Conservation (phyloP, 2,329 filamentous ascomycete species). For the Chalaropsis ovoidea region DNA sequence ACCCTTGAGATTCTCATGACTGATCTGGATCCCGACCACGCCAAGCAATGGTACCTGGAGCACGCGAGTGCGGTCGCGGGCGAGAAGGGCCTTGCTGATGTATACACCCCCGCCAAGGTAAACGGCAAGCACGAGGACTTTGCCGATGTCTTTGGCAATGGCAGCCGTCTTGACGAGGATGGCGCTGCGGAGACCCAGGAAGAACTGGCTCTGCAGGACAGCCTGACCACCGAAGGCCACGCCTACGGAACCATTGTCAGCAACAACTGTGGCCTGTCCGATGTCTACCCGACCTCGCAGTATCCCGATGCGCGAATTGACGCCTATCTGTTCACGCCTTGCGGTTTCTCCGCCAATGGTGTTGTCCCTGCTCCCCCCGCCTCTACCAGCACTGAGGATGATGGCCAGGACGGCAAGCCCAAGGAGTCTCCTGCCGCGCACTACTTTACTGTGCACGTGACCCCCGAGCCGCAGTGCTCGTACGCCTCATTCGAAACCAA, state of each 20-base stretch:
- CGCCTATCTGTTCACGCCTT: constrained; percentile 91
- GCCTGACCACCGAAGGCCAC: constrained; percentile 80
- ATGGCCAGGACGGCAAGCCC: not conserved
- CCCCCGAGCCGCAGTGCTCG: constrained; percentile 90
- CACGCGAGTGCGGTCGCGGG: constrained; percentile 82
- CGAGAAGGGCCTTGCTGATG: constrained; percentile 59
- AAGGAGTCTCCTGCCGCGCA: constrained; percentile 47
- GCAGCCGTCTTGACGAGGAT: constrained; percentile 42
- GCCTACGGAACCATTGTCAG: constrained; percentile 86
- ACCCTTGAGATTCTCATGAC: constrained; percentile 67
- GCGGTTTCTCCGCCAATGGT: constrained; percentile 93
- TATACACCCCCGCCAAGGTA: constrained; percentile 19
- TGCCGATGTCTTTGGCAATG: constrained; percentile 75
- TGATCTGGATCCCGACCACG: constrained; percentile 56
- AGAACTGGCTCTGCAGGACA: constrained; percentile 53
- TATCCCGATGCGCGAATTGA: constrained; percentile 92
- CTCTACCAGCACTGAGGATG: constrained; percentile 36
- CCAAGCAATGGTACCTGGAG: constrained; percentile 59
- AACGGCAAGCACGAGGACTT: constrained; percentile 44
- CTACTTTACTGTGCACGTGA: constrained; percentile 98
- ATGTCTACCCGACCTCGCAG: constrained; percentile 74
- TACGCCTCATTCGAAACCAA: constrained; percentile 99
- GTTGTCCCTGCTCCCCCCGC: constrained; percentile 66
- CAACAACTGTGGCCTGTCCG: constrained; percentile 75
- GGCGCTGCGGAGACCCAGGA: constrained; percentile 33